phyloP scores from a whole-genome alignment of 129 eudicot genomes.

The Tanacetum coccineum region DNA sequence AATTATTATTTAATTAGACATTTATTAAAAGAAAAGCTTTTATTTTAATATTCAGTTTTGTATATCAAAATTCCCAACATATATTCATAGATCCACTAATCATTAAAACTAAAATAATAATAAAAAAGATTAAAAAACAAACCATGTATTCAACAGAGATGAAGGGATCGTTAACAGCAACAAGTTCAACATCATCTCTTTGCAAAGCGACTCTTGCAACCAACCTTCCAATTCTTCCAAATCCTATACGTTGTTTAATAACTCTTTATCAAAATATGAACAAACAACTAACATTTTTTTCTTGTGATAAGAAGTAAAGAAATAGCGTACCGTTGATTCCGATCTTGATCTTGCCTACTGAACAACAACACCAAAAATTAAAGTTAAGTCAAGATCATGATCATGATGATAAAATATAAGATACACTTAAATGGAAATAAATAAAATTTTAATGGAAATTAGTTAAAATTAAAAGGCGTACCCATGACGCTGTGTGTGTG shows the following conservation, averaged over 20 bases:
- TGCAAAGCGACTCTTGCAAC: constrained; percentile 64
- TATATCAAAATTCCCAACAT: no score
- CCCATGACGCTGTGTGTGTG: constrained; percentile 3
- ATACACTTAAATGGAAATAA: no score
- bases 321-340: constrained; percentile 59
- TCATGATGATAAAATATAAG: no score
- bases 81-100: background rate
- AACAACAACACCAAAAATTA: background rate
- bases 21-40: no score
- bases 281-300: background rate
- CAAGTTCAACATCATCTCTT: constrained; percentile 69
- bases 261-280: constrained; percentile 3
- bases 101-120: background rate
- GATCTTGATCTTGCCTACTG: constrained; percentile 51
- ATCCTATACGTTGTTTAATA: constrained; percentile 25
- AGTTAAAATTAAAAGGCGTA: background rate
- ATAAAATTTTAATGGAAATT: background rate
- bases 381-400: background rate
- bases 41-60: no score
- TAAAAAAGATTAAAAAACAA: background rate
- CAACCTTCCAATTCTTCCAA: constrained; percentile 58
- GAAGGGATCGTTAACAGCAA: constrained; percentile 62
- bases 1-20: no score
- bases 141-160: constrained; percentile 61
- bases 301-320: background rate